Percentiles rank a stretch among this genome's conserved stretches.
These are phyloP conservation scores for Pichia sp. DNA, from an alignment of 1,139 yeast species.

Conservation along the genomic window DNA sequence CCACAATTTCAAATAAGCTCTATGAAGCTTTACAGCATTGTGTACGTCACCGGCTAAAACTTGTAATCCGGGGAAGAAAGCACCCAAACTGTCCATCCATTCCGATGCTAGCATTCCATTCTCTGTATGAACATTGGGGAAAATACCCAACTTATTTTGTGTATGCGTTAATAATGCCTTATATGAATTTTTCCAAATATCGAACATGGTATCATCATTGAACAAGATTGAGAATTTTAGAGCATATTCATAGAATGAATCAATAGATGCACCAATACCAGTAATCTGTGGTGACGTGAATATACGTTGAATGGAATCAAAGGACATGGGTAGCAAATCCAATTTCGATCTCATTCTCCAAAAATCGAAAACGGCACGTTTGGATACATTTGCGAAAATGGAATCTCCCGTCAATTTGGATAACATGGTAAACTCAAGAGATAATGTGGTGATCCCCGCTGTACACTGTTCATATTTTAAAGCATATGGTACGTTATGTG, in stretches of 20 bases:
- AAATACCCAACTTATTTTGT: constrained; percentile 43
- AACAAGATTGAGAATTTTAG: constrained; percentile 70
- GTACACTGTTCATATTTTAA: constrained; percentile 65
- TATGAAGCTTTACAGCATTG: constrained; percentile 58
- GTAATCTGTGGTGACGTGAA: constrained; percentile 60
- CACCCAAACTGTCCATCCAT: constrained; percentile 85
- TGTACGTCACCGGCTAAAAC: constrained; percentile 70
- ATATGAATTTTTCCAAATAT: constrained; percentile 56
- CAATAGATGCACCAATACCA: constrained; percentile 92
- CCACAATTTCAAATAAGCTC: constrained; percentile 74
- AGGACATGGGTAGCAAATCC: constrained; percentile 70
- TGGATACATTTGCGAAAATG: constrained; percentile 57
- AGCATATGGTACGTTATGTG: constrained; percentile 34
- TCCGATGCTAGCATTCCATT: constrained; percentile 45
- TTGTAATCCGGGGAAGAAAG: constrained; percentile 82
- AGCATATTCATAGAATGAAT: constrained; percentile 87
- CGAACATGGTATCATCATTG: constrained; percentile 52
- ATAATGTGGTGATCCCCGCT: constrained; percentile 81
- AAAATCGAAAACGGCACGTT: constrained; percentile 56
- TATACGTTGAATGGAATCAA: constrained; percentile 40
- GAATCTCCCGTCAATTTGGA: constrained; percentile 69
- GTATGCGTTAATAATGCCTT: constrained; percentile 48
- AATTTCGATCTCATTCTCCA: constrained; percentile 62
- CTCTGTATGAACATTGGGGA: constrained; percentile 49
- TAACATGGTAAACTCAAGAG: constrained; percentile 69